Evolutionary conservation across 805 yeast genomes (phyloP).

Genomic region (Candida yuanshanica): DNA sequence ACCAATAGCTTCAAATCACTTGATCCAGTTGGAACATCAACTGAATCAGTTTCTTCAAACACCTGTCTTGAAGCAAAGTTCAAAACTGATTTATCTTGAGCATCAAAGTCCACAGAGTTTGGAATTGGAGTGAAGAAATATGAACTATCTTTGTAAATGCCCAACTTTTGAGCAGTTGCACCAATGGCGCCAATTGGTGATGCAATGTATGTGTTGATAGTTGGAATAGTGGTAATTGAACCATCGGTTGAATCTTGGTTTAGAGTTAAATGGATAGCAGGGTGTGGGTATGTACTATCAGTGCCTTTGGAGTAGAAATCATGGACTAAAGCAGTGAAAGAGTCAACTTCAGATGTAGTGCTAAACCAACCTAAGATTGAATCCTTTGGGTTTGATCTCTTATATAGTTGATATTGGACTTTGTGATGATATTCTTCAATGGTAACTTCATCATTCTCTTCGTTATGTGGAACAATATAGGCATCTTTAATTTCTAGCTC

Average conservation of each 20-base stretch:
- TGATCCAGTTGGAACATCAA: constrained; percentile 28
- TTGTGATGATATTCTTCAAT: constrained; percentile 75
- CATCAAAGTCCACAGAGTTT: constrained; percentile 49
- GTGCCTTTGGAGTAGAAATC: constrained; percentile 69
- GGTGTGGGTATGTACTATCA: constrained; percentile 66
- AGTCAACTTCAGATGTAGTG: constrained; percentile 53
- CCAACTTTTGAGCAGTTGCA: constrained; percentile 29
- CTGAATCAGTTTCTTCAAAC: constrained; percentile 17
- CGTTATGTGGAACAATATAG: constrained; percentile 76
- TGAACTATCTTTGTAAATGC: constrained; percentile 36
- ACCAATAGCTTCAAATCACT: constrained; percentile 42
- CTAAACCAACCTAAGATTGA: constrained; percentile 85
- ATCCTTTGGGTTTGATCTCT: constrained; percentile 73
- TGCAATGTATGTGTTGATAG: constrained; percentile 65
- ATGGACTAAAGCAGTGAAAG: constrained; percentile 71
- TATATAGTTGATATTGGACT: constrained; percentile 62
- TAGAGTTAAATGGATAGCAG: constrained; percentile 75
- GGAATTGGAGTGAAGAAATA: constrained; percentile 74
- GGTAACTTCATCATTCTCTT: constrained; percentile 67
- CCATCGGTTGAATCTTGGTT: constrained; percentile 39
- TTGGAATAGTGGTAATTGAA: constrained; percentile 40
- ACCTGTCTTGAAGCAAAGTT: constrained; percentile 39
- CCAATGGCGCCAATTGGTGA: constrained; percentile 61
- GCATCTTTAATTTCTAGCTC: constrained; percentile 69
- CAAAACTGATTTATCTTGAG: constrained; percentile 57